phyloP scores from a whole-genome alignment of 2,329 filamentous ascomycete genomes.

The Paecilomyces formosus region DNA sequence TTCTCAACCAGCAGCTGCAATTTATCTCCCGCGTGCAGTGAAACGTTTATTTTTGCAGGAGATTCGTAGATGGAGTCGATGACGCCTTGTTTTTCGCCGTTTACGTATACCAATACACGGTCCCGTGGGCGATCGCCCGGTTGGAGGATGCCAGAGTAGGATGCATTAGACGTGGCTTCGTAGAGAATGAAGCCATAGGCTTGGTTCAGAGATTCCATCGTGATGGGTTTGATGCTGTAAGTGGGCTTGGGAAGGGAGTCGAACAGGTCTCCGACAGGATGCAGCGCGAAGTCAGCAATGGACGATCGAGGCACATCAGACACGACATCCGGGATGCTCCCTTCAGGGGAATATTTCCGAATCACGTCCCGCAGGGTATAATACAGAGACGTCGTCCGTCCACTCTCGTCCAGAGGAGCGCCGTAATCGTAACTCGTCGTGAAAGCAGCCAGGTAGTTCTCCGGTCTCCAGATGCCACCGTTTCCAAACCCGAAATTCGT shows the following conservation, averaged over 20 bases:
- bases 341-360: neutral
- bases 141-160: conserved; percentile 25
- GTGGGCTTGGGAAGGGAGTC: conserved; percentile 9
- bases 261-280: conserved; percentile 1
- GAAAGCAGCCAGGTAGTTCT: conserved; percentile 29
- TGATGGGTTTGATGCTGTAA: conserved; percentile 21
- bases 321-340: conserved; percentile 1
- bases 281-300: neutral
- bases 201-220: conserved; percentile 42
- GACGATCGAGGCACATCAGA: neutral
- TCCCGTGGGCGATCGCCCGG: conserved; percentile 41
- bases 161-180: conserved; percentile 23
- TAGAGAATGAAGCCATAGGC: conserved; percentile 41
- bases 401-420: conserved; percentile 44
- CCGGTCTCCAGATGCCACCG: conserved; percentile 36
- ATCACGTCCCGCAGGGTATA: conserved; percentile 19
- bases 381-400: conserved; percentile 40
- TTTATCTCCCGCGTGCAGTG: conserved; percentile 31
- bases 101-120: conserved; percentile 43
- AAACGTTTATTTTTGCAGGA: conserved; percentile 31
- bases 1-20: conserved; percentile 44
- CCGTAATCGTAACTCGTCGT: conserved; percentile 47
- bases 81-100: conserved; percentile 34
- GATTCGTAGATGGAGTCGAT: conserved; percentile 40
- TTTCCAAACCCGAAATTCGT: conserved; percentile 46